Evolutionary conservation across 352 stramenopile genomes (phyloP).

Genomic region (Globisporangium okanoganense): DNA sequence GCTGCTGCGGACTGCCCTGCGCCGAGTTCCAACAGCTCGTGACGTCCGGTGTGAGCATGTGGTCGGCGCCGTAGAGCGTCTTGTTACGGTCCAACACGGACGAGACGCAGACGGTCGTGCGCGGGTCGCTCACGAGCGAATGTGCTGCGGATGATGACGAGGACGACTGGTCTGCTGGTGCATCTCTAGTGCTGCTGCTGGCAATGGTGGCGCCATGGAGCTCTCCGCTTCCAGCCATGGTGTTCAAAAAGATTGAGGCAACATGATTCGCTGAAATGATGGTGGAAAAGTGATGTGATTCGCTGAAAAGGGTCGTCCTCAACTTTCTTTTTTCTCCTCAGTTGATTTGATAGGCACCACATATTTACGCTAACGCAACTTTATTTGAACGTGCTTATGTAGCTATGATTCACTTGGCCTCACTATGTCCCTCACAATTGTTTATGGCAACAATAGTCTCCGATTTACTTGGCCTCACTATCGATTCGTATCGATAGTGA

Average conservation of each 20-base stretch:
- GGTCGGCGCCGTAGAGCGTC: conserved; percentile 45
- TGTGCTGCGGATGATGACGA: not conserved
- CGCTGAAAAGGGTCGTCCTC: too few species aligned
- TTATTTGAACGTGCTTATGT: too few species aligned
- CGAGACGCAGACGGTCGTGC: conserved; percentile 56
- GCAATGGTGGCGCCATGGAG: not conserved
- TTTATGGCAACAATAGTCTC: too few species aligned
- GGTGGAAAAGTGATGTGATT: too few species aligned
- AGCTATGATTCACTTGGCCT: too few species aligned
- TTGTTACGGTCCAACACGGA: conserved; percentile 71
- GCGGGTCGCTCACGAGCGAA: conserved; percentile 32
- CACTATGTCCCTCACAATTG: too few species aligned
- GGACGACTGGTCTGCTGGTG: too few species aligned
- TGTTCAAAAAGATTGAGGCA: not conserved
- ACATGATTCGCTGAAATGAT: not conserved
- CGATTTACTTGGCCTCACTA: too few species aligned
- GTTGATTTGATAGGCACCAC: too few species aligned
- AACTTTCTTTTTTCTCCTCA: too few species aligned
- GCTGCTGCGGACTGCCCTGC: conserved; percentile 58
- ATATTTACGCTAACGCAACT: too few species aligned
- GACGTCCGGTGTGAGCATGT: conserved; percentile 45
- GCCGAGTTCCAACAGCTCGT: conserved; percentile 72
- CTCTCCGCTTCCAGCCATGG: conserved; percentile 8
- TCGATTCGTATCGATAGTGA: too few species aligned
- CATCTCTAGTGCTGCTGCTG: not conserved